Percentiles rank a stretch among this genome's conserved stretches.
These are phyloP conservation scores for Hymenoscyphus infarciens DNA, from an alignment of 2,329 filamentous ascomycete species.

Conservation along the genomic window DNA sequence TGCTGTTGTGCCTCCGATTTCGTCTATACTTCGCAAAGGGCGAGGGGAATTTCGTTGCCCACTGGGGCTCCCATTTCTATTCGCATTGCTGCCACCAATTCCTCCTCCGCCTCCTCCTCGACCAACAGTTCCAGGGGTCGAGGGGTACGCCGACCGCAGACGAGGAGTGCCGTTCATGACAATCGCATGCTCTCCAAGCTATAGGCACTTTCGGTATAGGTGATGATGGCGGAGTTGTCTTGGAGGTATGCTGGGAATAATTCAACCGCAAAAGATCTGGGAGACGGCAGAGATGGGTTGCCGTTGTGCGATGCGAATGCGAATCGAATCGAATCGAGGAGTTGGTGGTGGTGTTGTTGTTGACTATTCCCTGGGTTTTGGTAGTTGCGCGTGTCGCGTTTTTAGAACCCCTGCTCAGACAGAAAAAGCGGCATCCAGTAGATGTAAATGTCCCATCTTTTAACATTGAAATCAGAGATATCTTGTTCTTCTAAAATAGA, in stretches of 20 bases:
- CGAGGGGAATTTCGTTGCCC: constrained; percentile 21
- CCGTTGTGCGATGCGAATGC: background rate
- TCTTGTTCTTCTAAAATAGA: no score
- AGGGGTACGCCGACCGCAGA: constrained; percentile 77
- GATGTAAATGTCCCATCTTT: background rate
- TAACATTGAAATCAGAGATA: background rate
- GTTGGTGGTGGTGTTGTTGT: constrained; percentile 5
- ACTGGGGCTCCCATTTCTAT: background rate
- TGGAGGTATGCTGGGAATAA: background rate
- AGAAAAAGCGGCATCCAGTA: background rate
- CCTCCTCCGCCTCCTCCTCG: constrained; percentile 10
- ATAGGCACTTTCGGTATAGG: constrained; percentile 9
- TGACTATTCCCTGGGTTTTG: background rate
- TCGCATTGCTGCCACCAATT: constrained; percentile 27
- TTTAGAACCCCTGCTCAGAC: background rate
- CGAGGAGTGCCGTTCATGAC: constrained; percentile 78
- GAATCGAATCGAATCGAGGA: background rate
- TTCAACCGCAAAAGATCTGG: background rate
- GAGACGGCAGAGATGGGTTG: background rate
- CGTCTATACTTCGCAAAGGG: constrained; percentile 29
- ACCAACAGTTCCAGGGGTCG: constrained; percentile 57
- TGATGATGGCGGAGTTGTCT: background rate
- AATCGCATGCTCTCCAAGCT: constrained; percentile 46
- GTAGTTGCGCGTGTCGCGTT: background rate
- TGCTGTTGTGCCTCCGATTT: constrained; percentile 12